A percentile compares a stretch with the other conserved stretches of the same genome.
These are phyloP conservation scores for Phytopythium montanum DNA, from an alignment of 352 stramenopile species.

Conservation along the genomic window DNA sequence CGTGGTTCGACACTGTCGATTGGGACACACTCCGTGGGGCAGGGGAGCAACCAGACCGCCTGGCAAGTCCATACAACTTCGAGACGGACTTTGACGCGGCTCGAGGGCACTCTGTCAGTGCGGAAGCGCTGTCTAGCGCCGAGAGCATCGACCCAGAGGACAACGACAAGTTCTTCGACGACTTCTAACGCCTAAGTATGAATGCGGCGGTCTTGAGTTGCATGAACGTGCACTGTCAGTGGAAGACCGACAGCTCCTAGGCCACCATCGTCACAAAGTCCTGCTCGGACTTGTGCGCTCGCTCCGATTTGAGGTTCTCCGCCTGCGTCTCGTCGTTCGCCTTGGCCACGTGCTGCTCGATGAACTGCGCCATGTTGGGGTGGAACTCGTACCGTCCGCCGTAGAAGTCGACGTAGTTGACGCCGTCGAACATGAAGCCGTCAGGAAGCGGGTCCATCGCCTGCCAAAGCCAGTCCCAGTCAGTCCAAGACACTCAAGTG, in stretches of 20 bases:
- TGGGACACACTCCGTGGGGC: slow-evolving; percentile 29
- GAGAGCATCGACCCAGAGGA: slow-evolving; percentile 71
- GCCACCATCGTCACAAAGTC: slow-evolving; percentile 30
- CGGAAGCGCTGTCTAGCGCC: slow-evolving; percentile 37
- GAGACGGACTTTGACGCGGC: slow-evolving; percentile 26
- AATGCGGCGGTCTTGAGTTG: not conserved
- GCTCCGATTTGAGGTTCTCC: slow-evolving; percentile 42
- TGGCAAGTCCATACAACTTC: slow-evolving; percentile 29
- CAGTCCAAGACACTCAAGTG: not conserved
- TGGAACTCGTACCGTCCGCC: slow-evolving; percentile 74
- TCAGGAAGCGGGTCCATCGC: slow-evolving; percentile 65
- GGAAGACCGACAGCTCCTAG: not conserved
- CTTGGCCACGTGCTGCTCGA: slow-evolving; percentile 49
- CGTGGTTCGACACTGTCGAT: slow-evolving; percentile 57
- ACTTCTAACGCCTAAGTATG: slow-evolving; percentile 36
- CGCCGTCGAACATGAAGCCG: slow-evolving; percentile 67
- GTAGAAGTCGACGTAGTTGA: slow-evolving; percentile 72
- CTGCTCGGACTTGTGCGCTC: slow-evolving; percentile 34
- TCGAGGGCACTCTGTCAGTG: not conserved
- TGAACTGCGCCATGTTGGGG: slow-evolving; percentile 59
- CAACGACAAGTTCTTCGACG: slow-evolving; percentile 63
- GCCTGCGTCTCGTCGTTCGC: slow-evolving; percentile 37
- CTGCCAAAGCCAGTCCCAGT: slow-evolving; percentile 13
- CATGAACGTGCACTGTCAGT: not conserved
- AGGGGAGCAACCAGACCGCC: slow-evolving; percentile 7